Base-by-base conservation (phyloP, 2,329 filamentous ascomycete genomes). In the Neocucurbitaria cava region DNA sequence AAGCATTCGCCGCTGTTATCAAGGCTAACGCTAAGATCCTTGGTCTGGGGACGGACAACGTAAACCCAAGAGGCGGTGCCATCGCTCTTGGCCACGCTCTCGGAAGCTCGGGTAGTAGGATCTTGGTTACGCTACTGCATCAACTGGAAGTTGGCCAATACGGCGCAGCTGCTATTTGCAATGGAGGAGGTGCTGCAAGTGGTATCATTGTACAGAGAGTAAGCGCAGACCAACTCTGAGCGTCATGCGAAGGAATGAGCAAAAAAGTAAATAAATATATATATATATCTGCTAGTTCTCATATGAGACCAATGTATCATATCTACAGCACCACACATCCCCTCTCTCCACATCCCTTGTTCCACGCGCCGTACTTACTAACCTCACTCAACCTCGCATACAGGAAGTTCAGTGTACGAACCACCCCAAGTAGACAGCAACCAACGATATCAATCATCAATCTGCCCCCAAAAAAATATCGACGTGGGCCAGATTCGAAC, bases 1-100 rank as follows among this genome's bases (percentile, higher is more conserved):
- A 99, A 79, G 95, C 95, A 0, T 99, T 99, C 73, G 94, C 95
- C 24, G 91, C 91, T 4, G 93, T 97, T 26, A 95, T 97, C 76
- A 92, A 95, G 74, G 93, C 94, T 38, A 97, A 98, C 72, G 89
- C 91, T 69, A 93, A 96, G 88, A 92, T 96, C 58, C 85, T 96
- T 30, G 91, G 89, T 39, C 85, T 97, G 2, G 85, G 93, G 61
- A 83, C 85, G 42, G 91, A 91, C 36, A 89, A 86, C 31, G 91
- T 97, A 39, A 97, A 98, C 76, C 89, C 89, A 42, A 83, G 96
- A 2, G 94, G 94, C 50, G 94, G 94, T 56, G 94, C 94, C 45
- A 96, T 98, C 69, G 91, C 93, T 0, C 81, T 97, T 2, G 94
- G 94, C 18, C 94, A 98, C 72, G 93, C 94, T 4, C 82, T 98